Evolutionary conservation across 2,329 filamentous ascomycete species (phyloP).

Genomic region (Cryphonectria nitschkei): DNA sequence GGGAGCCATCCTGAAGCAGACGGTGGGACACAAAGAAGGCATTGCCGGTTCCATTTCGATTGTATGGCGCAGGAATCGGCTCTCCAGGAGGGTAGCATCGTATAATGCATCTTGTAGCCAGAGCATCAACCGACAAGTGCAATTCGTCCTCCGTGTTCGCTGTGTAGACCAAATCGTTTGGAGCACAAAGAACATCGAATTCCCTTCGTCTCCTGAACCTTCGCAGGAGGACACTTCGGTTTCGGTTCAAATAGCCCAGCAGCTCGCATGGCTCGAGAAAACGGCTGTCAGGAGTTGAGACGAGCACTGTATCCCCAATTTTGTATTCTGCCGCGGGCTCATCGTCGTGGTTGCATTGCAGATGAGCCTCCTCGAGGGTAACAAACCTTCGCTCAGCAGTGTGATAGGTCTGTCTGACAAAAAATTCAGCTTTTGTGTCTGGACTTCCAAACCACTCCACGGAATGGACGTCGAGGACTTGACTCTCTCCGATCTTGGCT

Average conservation of each 20-base stretch:
- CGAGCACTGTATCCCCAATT: slow-evolving; percentile 65
- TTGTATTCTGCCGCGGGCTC: slow-evolving; percentile 40
- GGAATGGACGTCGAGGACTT: slow-evolving; percentile 60
- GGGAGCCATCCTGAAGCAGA: slow-evolving; percentile 33
- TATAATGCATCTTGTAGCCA: slow-evolving; percentile 63
- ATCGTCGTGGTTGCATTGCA: slow-evolving; percentile 52
- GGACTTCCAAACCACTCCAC: slow-evolving; percentile 62
- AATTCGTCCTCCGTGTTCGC: slow-evolving; percentile 41
- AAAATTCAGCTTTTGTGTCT: slow-evolving; percentile 53
- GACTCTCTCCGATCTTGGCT: slow-evolving; percentile 52
- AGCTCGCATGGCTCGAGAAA: slow-evolving; percentile 66
- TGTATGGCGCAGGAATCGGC: slow-evolving; percentile 64
- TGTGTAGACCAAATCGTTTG: slow-evolving; percentile 65
- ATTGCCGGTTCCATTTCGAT: slow-evolving; percentile 66
- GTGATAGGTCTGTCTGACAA: slow-evolving; percentile 73
- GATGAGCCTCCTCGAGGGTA: slow-evolving; percentile 58
- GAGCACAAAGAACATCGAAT: slow-evolving; percentile 43
- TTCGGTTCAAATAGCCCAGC: slow-evolving; percentile 38
- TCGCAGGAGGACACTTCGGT: slow-evolving; percentile 49
- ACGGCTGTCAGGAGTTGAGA: slow-evolving; percentile 37
- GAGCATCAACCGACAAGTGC: slow-evolving; percentile 40
- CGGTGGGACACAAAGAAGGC: slow-evolving; percentile 64
- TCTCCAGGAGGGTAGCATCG: slow-evolving; percentile 53
- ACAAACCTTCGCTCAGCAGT: slow-evolving; percentile 64
- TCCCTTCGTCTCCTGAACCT: slow-evolving; percentile 53